phyloP scores from a whole-genome alignment of 2,329 filamentous ascomycete species.

The Alternaria postmessia region DNA sequence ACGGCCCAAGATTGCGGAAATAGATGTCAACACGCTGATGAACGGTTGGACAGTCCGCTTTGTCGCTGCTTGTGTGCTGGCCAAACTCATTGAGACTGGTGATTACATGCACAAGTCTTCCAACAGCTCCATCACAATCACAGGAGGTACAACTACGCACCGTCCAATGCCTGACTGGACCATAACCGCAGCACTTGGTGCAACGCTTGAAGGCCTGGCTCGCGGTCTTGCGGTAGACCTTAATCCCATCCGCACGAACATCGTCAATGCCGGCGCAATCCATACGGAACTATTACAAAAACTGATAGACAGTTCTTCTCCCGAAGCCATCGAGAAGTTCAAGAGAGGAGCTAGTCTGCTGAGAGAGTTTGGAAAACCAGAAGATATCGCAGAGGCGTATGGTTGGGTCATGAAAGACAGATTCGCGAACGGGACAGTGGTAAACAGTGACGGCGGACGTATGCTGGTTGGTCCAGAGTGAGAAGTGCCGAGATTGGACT shows the following conservation, averaged over 20 bases:
- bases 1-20: conserved; percentile 35
- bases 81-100: conserved; percentile 48
- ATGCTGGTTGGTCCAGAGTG: conserved; percentile 27
- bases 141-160: conserved; percentile 47
- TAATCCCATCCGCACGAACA: conserved; percentile 54
- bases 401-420: conserved; percentile 55
- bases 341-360: conserved; percentile 32
- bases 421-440: conserved; percentile 49
- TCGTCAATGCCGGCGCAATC: conserved; percentile 53
- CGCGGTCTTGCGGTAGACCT: conserved; percentile 54
- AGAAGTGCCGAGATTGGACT: not conserved
- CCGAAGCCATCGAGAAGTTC: conserved; percentile 26
- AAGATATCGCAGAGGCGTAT: conserved; percentile 57
- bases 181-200: conserved; percentile 34
- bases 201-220: conserved; percentile 40
- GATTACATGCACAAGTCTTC: conserved; percentile 44
- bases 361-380: conserved; percentile 32
- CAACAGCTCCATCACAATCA: conserved; percentile 52
- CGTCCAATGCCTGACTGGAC: conserved; percentile 49
- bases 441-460: conserved; percentile 51
- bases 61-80: conserved; percentile 48
- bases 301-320: conserved; percentile 22
- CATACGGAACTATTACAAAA: conserved; percentile 52
- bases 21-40: conserved; percentile 34
- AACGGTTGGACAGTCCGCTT: conserved; percentile 45